Evolutionary conservation across 129 eudicot species (phyloP), one percentile per base, ranked within the genome.

Genomic region (Oenanthe sinensis): DNA sequence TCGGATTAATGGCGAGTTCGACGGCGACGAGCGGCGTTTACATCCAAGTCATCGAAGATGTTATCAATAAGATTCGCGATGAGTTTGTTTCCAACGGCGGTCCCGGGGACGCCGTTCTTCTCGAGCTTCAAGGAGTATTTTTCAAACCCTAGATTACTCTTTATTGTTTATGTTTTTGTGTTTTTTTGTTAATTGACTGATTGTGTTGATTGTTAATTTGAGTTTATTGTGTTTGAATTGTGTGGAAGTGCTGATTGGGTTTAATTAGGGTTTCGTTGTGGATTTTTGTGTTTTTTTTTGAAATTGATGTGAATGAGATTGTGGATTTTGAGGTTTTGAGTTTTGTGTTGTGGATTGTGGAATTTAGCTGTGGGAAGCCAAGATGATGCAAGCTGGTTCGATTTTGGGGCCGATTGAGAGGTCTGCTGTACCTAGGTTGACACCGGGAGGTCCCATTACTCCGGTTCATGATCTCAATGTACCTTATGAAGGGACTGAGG

Each of bases 401-500:
- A 83, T 95, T 47, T 81, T 90, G 82, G 94, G 91, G 70, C 97
- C 97, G 30, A 91, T 90, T 54, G 97, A 92, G 60, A 88, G 98
- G 92, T 86, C 96, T 46, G 72, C 96, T 4, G 86, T 79, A 37
- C 77, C 80, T 0, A 95, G 85, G 74, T 43, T 87, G 6, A 81
- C 78, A 6, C 91, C 96, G 15, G 97, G 97, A 45, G 93, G 89
- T 78, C 85, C 83, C 7, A 80, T 90, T 15, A 89, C 93, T 5
- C 90, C 98, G 26, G 93, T 94, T 77, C 98, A 95, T 82, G 98
- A 95, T 86, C 92, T 95, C n/a, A 95, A 95, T 85, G 97, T 95
- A 13, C 98, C 98, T 1, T 95, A 95, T 74, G 98, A 95, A 87
- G 97, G 97, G 28, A 84, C 96, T 6, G 98, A 95, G 43, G 98